Percentiles rank a stretch among this genome's conserved stretches.
phyloP scores from a whole-genome alignment of 805 yeast species.

The Starmerella ratchasimensis region DNA sequence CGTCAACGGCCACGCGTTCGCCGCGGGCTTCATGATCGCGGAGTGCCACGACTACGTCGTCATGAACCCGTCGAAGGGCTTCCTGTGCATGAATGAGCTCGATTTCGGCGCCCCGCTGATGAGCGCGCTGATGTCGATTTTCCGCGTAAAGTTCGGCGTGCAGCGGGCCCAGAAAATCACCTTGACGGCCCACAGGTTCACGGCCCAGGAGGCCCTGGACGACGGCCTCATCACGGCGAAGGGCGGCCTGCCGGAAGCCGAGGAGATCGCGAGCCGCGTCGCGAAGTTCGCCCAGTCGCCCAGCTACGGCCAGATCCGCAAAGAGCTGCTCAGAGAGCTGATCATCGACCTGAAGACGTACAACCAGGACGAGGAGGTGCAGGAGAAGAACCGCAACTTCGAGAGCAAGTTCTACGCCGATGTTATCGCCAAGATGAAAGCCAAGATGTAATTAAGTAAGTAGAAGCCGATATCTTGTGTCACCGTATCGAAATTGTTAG shows the following conservation, averaged over 20 bases:
- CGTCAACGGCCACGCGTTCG: slow-evolving; percentile 31
- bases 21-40: slow-evolving; percentile 30
- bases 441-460: slow-evolving; percentile 2
- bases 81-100: slow-evolving; percentile 30
- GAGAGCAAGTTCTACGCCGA: slow-evolving; percentile 16
- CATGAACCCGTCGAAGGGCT: slow-evolving; percentile 30
- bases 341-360: slow-evolving; percentile 18
- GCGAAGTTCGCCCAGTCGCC: slow-evolving; percentile 22
- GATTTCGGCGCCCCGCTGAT: slow-evolving; percentile 29
- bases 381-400: slow-evolving; percentile 2
- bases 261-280: slow-evolving; percentile 21
- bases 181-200: slow-evolving; percentile 26
- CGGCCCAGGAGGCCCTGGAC: slow-evolving; percentile 68
- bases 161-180: slow-evolving; percentile 23
- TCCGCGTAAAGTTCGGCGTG: slow-evolving; percentile 25
- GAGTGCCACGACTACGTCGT: slow-evolving; percentile 29
- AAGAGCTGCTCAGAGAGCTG: slow-evolving; percentile 22
- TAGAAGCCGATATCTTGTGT: too few relatives aligned
- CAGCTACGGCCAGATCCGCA: slow-evolving; percentile 24
- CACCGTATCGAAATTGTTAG: too few relatives aligned
- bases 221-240: slow-evolving; percentile 39
- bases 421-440: slow-evolving; percentile 7
- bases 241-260: slow-evolving; percentile 27
- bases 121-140: slow-evolving; percentile 27
- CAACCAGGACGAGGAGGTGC: slow-evolving; percentile 11